These are phyloP conservation scores for Aspergillus quadricinctus DNA, from an alignment of 2,329 filamentous ascomycete species.

Conservation along the genomic window DNA sequence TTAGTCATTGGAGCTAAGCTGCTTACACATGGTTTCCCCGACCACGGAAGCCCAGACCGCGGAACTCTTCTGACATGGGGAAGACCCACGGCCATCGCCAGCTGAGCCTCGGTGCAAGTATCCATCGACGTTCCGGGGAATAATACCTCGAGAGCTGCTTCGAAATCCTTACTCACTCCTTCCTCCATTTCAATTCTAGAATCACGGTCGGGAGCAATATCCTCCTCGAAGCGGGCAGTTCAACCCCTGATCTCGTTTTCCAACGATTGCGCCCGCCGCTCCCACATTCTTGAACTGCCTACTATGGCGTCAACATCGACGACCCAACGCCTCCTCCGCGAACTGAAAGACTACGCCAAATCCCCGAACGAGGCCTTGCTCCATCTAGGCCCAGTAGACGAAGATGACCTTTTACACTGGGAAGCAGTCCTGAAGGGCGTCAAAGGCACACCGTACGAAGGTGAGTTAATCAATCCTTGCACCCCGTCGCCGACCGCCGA, in stretches of 20 bases:
- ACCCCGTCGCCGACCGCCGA: neutral
- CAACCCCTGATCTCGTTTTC: neutral
- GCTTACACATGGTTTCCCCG: neutral
- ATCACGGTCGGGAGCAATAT: neutral
- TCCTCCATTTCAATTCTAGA: neutral
- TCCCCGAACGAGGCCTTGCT: slow-evolving; percentile 55
- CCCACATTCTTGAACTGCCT: slow-evolving; percentile 4
- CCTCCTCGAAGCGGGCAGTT: neutral
- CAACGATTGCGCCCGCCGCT: neutral
- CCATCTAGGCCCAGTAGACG: slow-evolving; percentile 53
- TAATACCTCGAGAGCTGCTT: neutral
- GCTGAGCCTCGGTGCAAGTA: neutral
- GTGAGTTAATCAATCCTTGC: slow-evolving; percentile 30
- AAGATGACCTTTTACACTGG: slow-evolving; percentile 57
- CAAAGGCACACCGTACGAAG: slow-evolving; percentile 56
- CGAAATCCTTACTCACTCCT: neutral
- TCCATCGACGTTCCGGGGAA: neutral
- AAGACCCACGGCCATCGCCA: neutral
- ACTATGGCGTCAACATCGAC: slow-evolving; percentile 25
- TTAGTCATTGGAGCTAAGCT: neutral
- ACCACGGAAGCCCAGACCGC: neutral
- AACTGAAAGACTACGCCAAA: slow-evolving; percentile 55
- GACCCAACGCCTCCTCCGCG: slow-evolving; percentile 58
- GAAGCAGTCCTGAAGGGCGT: slow-evolving; percentile 59
- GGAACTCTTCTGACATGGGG: slow-evolving; percentile 2